Evolutionary conservation across 768 basidiomycete species (phyloP).

Genomic region (Xerocomus spinulosus): DNA sequence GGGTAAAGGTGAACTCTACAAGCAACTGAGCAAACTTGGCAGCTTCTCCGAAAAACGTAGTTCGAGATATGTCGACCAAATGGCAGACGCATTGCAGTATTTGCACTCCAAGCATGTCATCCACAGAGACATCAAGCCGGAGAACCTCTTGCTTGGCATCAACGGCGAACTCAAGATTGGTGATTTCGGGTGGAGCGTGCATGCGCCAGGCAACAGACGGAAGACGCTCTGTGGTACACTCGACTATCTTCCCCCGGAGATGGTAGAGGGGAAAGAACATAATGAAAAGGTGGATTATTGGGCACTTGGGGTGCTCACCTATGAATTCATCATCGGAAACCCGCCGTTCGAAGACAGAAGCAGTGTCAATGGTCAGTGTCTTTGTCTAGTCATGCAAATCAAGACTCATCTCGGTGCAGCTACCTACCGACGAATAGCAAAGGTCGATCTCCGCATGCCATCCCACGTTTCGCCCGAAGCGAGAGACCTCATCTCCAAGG

Average conservation of each 20-base stretch:
- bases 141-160: conserved; percentile 90
- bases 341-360: conserved; percentile 83
- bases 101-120: conserved; percentile 96
- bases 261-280: conserved; percentile 92
- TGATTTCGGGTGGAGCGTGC: conserved; percentile 98
- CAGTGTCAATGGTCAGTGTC: conserved; percentile 66
- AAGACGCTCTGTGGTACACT: conserved; percentile 93
- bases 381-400: not conserved
- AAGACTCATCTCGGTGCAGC: conserved; percentile 40
- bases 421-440: conserved; percentile 85
- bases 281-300: conserved; percentile 90
- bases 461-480: conserved; percentile 40
- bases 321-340: conserved; percentile 86
- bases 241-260: conserved; percentile 97
- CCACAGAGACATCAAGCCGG: conserved; percentile 98
- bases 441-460: conserved; percentile 67
- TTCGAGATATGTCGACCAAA: conserved; percentile 91
- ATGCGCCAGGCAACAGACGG: conserved; percentile 86
- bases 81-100: conserved; percentile 93
- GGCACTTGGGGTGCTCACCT: conserved; percentile 95
- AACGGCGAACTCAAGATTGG: conserved; percentile 98
- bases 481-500: conserved; percentile 43
- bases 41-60: conserved; percentile 86
- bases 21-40: conserved; percentile 83
- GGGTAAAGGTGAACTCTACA: conserved; percentile 95